A percentile compares a stretch with the other conserved stretches of the same genome.
phyloP scores from a whole-genome alignment of 768 basidiomycete genomes.

The Lentinula lateritia region DNA sequence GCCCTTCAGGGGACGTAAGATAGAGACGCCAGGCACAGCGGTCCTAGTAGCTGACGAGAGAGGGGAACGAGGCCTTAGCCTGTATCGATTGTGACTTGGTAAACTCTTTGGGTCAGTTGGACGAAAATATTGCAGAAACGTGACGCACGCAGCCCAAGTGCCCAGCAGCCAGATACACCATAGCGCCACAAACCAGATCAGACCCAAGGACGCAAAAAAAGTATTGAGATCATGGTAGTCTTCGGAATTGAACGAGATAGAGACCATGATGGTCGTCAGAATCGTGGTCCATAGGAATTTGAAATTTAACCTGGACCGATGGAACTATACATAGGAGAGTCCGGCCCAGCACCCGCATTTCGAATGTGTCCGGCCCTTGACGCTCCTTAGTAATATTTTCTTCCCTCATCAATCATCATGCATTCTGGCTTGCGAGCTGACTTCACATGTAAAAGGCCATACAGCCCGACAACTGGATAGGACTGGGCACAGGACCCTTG shows the following conservation, averaged over 20 bases:
- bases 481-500: no score
- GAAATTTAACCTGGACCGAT: no score
- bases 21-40: slow-evolving; percentile 81
- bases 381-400: no score
- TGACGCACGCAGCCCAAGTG: slow-evolving; percentile 61
- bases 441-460: no score
- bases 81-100: slow-evolving; percentile 70
- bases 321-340: no score
- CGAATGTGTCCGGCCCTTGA: no score
- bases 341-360: no score
- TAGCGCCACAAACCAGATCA: slow-evolving; percentile 55
- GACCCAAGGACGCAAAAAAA: slow-evolving; percentile 32
- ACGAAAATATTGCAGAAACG: neutral
- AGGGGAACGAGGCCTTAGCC: slow-evolving; percentile 58
- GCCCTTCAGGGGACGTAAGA: slow-evolving; percentile 91
- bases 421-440: no score
- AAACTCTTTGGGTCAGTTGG: neutral
- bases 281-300: neutral
- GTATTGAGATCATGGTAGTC: slow-evolving; percentile 13
- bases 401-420: no score
- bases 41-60: slow-evolving; percentile 39
- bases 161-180: slow-evolving; percentile 69
- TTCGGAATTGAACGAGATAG: neutral
- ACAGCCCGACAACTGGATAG: no score
- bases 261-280: slow-evolving; percentile 8